Conservation (phyloP, 2,329 filamentous ascomycete species). For the Teratosphaeria gauchensis region DNA sequence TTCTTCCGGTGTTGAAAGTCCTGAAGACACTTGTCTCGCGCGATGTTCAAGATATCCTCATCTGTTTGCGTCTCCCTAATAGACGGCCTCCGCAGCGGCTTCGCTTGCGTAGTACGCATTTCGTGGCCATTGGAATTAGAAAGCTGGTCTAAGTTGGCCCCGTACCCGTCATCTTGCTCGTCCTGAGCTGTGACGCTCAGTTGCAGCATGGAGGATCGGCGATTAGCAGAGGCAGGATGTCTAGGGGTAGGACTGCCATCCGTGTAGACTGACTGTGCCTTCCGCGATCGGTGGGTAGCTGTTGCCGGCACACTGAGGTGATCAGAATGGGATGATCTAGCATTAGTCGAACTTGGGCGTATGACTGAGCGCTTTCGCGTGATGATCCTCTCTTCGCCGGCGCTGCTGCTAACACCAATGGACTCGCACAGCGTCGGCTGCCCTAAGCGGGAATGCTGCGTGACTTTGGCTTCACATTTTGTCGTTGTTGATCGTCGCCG, state of each 20-base stretch:
- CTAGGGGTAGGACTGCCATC: constrained; percentile 19
- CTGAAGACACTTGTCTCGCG: constrained; percentile 32
- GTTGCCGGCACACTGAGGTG: constrained; percentile 3
- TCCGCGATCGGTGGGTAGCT: constrained; percentile 4
- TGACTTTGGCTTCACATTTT: constrained; percentile 5
- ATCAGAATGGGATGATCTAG: neutral
- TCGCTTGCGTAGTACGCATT: neutral
- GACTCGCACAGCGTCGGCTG: constrained; percentile 2
- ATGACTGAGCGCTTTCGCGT: constrained; percentile 15
- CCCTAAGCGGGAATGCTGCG: constrained; percentile 4
- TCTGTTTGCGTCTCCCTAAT: constrained; percentile 17
- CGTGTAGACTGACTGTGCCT: constrained; percentile 11
- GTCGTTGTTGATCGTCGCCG: constrained; percentile 9
- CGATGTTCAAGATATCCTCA: constrained; percentile 19
- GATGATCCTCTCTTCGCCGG: constrained; percentile 12
- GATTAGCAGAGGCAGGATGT: constrained; percentile 4
- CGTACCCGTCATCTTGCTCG: constrained; percentile 6
- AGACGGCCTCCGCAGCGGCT: constrained; percentile 2
- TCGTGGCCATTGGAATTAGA: constrained; percentile 4
- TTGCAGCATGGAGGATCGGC: constrained; percentile 9
- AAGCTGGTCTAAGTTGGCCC: constrained; percentile 3
- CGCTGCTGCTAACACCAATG: neutral
- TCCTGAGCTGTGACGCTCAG: constrained; percentile 3
- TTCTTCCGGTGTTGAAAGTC: constrained; percentile 32
- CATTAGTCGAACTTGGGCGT: constrained; percentile 4